Evolutionary conservation across 2,329 filamentous ascomycete genomes (phyloP).

Genomic region (Monascus ruber): DNA sequence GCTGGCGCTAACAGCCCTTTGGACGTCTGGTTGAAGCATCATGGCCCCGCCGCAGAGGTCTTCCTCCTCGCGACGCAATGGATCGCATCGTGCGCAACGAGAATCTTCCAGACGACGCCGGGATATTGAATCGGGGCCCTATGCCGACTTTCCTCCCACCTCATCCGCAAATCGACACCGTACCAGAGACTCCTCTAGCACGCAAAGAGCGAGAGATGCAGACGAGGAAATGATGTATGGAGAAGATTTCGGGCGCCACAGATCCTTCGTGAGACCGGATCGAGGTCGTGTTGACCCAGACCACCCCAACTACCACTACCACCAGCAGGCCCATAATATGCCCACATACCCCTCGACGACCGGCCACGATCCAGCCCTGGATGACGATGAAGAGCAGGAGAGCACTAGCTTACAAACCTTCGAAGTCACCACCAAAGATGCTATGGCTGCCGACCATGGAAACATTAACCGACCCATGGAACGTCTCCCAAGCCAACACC

Average conservation of each 20-base stretch:
- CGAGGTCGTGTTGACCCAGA: conserved; percentile 72
- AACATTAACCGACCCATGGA: conserved; percentile 34
- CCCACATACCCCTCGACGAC: conserved; percentile 79
- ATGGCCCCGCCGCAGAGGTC: conserved; percentile 51
- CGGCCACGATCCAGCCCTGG: conserved; percentile 77
- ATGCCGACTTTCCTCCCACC: conserved; percentile 17
- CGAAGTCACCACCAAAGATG: conserved; percentile 37
- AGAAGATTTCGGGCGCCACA: conserved; percentile 55
- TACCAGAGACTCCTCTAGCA: conserved; percentile 33
- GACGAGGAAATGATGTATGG: conserved; percentile 44
- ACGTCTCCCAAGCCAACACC: conserved; percentile 27
- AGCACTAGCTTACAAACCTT: conserved; percentile 54
- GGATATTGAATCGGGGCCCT: conserved; percentile 57
- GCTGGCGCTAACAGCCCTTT: neutral
- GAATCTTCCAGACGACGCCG: conserved; percentile 57
- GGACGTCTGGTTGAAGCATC: conserved; percentile 6
- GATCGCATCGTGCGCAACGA: conserved; percentile 50
- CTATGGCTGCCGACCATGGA: conserved; percentile 23
- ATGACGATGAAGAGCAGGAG: conserved; percentile 47
- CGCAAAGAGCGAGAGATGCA: conserved; percentile 29
- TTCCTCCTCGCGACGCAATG: conserved; percentile 49
- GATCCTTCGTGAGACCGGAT: conserved; percentile 81
- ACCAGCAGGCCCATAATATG: conserved; percentile 91
- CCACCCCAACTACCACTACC: conserved; percentile 92
- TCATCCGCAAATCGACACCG: conserved; percentile 27